A percentile compares a stretch with the other conserved stretches of the same genome.
Conservation (phyloP, 2,329 filamentous ascomycete genomes). For the Thermothelomyces thermophilus region DNA sequence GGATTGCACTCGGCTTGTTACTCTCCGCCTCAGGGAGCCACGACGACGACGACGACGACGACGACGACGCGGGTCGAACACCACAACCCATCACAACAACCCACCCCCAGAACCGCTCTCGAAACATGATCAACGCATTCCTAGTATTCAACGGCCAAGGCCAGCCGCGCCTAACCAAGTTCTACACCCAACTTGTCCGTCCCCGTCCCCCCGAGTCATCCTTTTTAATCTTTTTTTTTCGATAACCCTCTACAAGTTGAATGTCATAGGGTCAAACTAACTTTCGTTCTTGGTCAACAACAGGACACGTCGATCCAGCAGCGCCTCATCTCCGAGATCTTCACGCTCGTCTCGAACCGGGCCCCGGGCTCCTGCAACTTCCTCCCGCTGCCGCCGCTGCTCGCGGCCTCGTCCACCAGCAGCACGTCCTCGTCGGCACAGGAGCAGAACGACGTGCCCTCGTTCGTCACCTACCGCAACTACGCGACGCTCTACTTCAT, state of each 20-base stretch:
- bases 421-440: constrained; percentile 56
- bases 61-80: too few species aligned
- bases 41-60: too few species aligned
- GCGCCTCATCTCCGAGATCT: constrained; percentile 94
- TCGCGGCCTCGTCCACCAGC: constrained; percentile 56
- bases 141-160: constrained; percentile 98
- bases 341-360: constrained; percentile 87
- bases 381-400: constrained; percentile 67
- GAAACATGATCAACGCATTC: constrained; percentile 94
- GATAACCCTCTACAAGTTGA: too few species aligned
- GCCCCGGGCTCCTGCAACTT: constrained; percentile 95
- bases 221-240: not conserved
- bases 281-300: not conserved
- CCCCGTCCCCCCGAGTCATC: not conserved
- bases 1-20: too few species aligned
- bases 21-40: too few species aligned
- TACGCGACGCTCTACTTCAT: constrained; percentile 99
- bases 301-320: constrained; percentile 97
- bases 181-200: constrained; percentile 88
- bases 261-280: too few species aligned
- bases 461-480: constrained; percentile 94
- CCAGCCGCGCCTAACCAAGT: constrained; percentile 93
- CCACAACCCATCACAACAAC: not conserved
- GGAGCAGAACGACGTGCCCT: constrained; percentile 80
- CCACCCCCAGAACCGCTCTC: not conserved